A percentile compares a stretch with the other conserved stretches of the same genome.
phyloP scores from a whole-genome alignment of 2,329 filamentous ascomycete genomes.

The Xylariaceae sp. region DNA sequence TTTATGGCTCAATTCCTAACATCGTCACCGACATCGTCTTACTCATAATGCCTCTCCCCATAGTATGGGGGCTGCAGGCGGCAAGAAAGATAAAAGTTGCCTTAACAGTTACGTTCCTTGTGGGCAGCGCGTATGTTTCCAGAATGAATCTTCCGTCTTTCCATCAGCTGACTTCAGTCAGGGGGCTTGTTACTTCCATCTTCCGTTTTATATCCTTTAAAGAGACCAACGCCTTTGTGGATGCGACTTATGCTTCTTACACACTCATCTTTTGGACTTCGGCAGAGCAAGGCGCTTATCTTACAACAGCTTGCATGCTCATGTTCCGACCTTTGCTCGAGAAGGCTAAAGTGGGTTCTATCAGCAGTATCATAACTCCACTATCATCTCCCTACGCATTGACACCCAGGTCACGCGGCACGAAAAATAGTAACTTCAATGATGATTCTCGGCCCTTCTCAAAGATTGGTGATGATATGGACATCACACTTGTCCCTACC shows the following conservation, averaged over 20 bases:
- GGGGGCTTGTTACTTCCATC: not conserved
- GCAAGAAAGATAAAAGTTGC: constrained; percentile 9
- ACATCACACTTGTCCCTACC: not conserved
- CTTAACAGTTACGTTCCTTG: constrained; percentile 14
- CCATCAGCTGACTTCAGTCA: not conserved
- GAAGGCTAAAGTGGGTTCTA: not conserved
- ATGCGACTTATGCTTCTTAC: constrained; percentile 18
- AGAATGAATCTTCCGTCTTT: not conserved
- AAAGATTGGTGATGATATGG: not conserved
- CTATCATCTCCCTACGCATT: not conserved
- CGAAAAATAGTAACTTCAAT: too few relatives aligned
- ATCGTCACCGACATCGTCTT: constrained; percentile 34
- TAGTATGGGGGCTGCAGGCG: constrained; percentile 28
- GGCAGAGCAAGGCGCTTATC: constrained; percentile 24
- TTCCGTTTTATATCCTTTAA: not conserved
- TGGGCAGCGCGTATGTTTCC: constrained; percentile 16
- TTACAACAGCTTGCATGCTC: constrained; percentile 24
- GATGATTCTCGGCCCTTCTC: not conserved
- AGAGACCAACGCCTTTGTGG: constrained; percentile 13
- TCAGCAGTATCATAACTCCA: not conserved
- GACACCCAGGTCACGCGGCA: too few relatives aligned
- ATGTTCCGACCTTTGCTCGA: constrained; percentile 33
- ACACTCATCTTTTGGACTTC: constrained; percentile 24
- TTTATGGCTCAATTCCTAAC: constrained; percentile 33
- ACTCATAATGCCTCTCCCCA: constrained; percentile 32